Percentiles rank a stretch among this genome's conserved stretches.
These are phyloP conservation scores for Bassia scoparia DNA, from an alignment of 148 eudicot species.

Conservation along the genomic window DNA sequence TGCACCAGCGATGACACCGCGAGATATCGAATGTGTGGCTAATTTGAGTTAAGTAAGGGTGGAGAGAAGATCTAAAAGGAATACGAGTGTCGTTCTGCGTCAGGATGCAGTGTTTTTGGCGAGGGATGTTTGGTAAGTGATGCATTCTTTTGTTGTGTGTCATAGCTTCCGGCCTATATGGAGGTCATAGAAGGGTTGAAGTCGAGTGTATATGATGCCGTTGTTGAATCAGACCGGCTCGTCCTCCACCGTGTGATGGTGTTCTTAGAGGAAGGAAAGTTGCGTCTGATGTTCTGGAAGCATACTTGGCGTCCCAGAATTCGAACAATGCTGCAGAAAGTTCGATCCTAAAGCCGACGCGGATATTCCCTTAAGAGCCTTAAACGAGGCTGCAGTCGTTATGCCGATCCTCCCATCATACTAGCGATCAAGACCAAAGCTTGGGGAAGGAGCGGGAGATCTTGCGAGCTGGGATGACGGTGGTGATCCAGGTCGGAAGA, in stretches of 20 bases:
- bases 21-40: too few species aligned
- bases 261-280: slow-evolving; percentile 63
- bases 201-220: slow-evolving; percentile 17
- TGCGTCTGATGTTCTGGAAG: slow-evolving; percentile 48
- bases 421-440: slow-evolving; percentile 17
- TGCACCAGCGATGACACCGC: too few species aligned
- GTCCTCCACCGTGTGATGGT: slow-evolving; percentile 64
- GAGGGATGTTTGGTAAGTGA: slow-evolving; percentile 39
- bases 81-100: slow-evolving; percentile 35
- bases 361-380: slow-evolving; percentile 17
- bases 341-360: slow-evolving; percentile 9
- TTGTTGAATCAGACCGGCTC: slow-evolving; percentile 42
- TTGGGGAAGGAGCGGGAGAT: slow-evolving; percentile 9
- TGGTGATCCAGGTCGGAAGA: slow-evolving; percentile 7
- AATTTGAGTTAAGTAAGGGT: too few species aligned
- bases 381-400: slow-evolving; percentile 9
- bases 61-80: too few species aligned
- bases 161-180: slow-evolving; percentile 35
- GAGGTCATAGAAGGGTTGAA: slow-evolving; percentile 31
- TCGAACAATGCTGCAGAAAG: background rate
- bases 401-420: background rate
- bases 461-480: slow-evolving; percentile 12
- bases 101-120: slow-evolving; percentile 36
- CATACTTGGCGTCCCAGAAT: slow-evolving; percentile 20
- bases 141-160: slow-evolving; percentile 32